These are phyloP conservation scores for Coemansia sp. DNA, from an alignment of 192 early-diverging fungal genomes.

Conservation along the genomic window DNA sequence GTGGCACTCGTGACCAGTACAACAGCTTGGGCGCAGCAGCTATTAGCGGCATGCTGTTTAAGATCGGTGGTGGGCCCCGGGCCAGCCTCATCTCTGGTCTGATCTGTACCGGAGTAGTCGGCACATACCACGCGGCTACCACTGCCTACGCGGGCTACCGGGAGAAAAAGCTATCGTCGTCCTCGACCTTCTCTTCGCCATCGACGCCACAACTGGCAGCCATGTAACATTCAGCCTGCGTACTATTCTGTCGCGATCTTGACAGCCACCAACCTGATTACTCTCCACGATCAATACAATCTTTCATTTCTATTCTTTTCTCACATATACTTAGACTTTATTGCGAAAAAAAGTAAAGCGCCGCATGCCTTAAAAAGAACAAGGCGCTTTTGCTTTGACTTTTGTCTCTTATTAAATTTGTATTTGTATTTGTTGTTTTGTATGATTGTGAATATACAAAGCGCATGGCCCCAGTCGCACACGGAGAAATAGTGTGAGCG, in stretches of 20 bases:
- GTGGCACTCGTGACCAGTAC: conserved; percentile 66
- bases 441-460: conserved; percentile 24
- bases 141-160: conserved; percentile 35
- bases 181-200: conserved; percentile 26
- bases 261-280: background rate
- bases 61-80: conserved; percentile 67
- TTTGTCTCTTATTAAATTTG: background rate
- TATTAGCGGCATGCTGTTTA: conserved; percentile 76
- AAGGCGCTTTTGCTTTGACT: background rate
- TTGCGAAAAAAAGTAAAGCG: background rate
- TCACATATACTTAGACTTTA: background rate
- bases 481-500: conserved; percentile 19
- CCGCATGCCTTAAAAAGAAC: background rate
- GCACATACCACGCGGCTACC: conserved; percentile 53
- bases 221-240: conserved; percentile 15
- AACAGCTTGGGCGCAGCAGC: conserved; percentile 74
- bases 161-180: conserved; percentile 23
- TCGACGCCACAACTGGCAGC: conserved; percentile 21
- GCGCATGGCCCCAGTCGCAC: conserved; percentile 37
- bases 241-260: background rate
- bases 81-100: conserved; percentile 58
- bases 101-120: conserved; percentile 63
- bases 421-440: background rate
- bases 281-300: background rate
- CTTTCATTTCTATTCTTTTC: background rate